Percentiles rank a stretch among this genome's conserved stretches.
phyloP scores from a whole-genome alignment of 2,329 filamentous ascomycete genomes.

The Colletotrichum tabaci region DNA sequence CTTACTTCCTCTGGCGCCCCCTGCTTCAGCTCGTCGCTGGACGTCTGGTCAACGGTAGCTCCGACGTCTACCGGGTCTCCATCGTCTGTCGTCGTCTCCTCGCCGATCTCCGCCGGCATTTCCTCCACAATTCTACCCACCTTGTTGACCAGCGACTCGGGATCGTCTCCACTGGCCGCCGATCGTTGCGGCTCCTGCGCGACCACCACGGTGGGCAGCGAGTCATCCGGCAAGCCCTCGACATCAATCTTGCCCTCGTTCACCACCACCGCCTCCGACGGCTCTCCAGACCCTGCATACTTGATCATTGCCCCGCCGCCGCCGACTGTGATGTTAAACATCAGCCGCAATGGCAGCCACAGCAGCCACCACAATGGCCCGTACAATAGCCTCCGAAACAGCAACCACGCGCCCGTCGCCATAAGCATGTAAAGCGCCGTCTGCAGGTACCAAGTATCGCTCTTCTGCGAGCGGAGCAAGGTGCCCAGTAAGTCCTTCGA shows the following conservation, averaged over 20 bases:
- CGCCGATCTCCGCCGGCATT: conserved; percentile 40
- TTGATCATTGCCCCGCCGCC: conserved; percentile 68
- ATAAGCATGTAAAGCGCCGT: conserved; percentile 88
- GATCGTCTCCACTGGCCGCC: conserved; percentile 46
- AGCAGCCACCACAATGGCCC: conserved; percentile 92
- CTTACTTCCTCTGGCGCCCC: conserved; percentile 36
- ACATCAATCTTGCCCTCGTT: conserved; percentile 48
- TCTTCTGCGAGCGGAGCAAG: conserved; percentile 90
- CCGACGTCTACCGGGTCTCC: conserved; percentile 44
- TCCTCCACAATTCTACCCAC: conserved; percentile 68
- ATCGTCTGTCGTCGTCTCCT: conserved; percentile 19
- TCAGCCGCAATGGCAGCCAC: conserved; percentile 82
- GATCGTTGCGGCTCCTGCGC: conserved; percentile 48
- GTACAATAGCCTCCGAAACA: conserved; percentile 88
- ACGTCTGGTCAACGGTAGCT: conserved; percentile 14
- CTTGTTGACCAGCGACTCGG: conserved; percentile 64
- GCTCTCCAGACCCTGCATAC: conserved; percentile 44
- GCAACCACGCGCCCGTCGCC: conserved; percentile 84
- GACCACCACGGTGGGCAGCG: conserved; percentile 66
- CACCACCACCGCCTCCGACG: conserved; percentile 47
- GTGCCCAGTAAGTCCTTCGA: conserved; percentile 84
- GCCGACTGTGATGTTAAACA: conserved; percentile 72
- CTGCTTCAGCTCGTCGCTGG: conserved; percentile 46
- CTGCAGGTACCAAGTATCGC: conserved; percentile 97
- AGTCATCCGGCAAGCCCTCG: conserved; percentile 56